phyloP scores from a whole-genome alignment of 73 alveolate genomes.

The Blepharisma stoltei region DNA sequence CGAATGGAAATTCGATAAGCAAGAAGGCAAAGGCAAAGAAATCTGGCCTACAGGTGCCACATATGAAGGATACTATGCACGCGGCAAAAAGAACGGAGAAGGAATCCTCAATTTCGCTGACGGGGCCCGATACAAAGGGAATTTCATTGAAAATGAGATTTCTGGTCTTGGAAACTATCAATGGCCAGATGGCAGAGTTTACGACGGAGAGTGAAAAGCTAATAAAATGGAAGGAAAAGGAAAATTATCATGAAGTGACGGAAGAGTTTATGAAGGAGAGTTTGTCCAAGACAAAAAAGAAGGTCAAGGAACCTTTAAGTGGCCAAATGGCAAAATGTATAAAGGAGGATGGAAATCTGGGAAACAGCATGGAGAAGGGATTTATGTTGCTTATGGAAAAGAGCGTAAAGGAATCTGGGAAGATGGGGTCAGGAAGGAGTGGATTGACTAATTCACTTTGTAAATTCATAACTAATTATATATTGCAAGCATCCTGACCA shows the following conservation, averaged over 20 bases:
- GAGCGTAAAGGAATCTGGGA: conserved; percentile 36
- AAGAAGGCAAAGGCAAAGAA: conserved; percentile 54
- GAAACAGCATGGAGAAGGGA: conserved; percentile 43
- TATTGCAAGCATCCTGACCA: too few species aligned
- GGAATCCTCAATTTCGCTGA: conserved; percentile 20
- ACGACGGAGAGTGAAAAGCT: conserved; percentile 59
- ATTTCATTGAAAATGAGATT: neutral
- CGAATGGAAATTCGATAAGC: conserved; percentile 45
- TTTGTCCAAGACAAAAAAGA: conserved; percentile 36
- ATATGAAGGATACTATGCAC: conserved; percentile 40
- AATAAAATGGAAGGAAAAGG: conserved; percentile 55
- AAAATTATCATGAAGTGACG: conserved; percentile 31
- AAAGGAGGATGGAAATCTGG: conserved; percentile 40
- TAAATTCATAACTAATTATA: too few species aligned
- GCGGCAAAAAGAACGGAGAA: conserved; percentile 31
- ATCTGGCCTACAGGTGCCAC: conserved; percentile 48
- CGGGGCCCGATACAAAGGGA: conserved; percentile 32
- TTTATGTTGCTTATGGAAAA: conserved; percentile 26
- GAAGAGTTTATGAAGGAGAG: conserved; percentile 30
- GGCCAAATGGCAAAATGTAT: conserved; percentile 40
- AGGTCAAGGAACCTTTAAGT: conserved; percentile 38
- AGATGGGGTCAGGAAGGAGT: conserved; percentile 1
- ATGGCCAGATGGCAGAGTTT: conserved; percentile 38
- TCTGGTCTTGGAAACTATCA: conserved; percentile 25
- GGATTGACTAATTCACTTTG: too few species aligned